Evolutionary conservation across 192 early-diverging fungal species (phyloP).

Genomic region (Chytriomyces confervae): DNA sequence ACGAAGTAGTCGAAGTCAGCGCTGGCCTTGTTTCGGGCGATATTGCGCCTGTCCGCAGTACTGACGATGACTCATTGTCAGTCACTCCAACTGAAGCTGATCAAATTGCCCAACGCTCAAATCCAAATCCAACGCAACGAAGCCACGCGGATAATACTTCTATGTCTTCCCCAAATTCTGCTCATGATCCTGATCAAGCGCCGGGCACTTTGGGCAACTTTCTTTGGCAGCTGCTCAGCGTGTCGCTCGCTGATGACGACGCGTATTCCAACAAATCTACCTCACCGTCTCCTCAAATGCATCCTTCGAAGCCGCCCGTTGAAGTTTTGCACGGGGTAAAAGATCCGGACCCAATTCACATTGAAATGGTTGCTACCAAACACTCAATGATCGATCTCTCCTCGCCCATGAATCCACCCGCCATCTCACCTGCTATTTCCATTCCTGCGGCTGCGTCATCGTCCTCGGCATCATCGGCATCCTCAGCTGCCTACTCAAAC

Average conservation of each 20-base stretch:
- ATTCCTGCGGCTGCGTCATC: background rate
- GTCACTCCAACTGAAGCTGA: too few species aligned
- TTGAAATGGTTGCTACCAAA: slow-evolving; percentile 20
- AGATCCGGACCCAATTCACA: slow-evolving; percentile 24
- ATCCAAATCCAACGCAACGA: too few species aligned
- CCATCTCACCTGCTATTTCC: background rate
- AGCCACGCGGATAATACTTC: too few species aligned
- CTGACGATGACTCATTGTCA: too few species aligned
- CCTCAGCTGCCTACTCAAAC: background rate
- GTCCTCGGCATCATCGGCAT: background rate
- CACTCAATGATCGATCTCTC: slow-evolving; percentile 30
- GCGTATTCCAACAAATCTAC: background rate
- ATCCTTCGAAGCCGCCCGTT: too few species aligned
- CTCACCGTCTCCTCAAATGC: too few species aligned
- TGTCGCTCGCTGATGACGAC: slow-evolving; percentile 12
- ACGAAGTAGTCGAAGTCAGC: too few species aligned
- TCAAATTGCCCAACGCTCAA: too few species aligned
- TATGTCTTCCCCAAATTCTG: background rate
- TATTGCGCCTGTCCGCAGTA: too few species aligned
- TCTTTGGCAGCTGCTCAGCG: slow-evolving; percentile 13
- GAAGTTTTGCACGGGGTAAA: too few species aligned
- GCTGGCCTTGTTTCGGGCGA: too few species aligned
- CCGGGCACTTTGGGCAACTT: background rate
- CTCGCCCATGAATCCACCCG: background rate
- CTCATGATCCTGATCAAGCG: background rate